These are phyloP conservation scores for Diplosphaera chodatii DNA, from an alignment of 139 green algal genomes.

Conservation along the genomic window DNA sequence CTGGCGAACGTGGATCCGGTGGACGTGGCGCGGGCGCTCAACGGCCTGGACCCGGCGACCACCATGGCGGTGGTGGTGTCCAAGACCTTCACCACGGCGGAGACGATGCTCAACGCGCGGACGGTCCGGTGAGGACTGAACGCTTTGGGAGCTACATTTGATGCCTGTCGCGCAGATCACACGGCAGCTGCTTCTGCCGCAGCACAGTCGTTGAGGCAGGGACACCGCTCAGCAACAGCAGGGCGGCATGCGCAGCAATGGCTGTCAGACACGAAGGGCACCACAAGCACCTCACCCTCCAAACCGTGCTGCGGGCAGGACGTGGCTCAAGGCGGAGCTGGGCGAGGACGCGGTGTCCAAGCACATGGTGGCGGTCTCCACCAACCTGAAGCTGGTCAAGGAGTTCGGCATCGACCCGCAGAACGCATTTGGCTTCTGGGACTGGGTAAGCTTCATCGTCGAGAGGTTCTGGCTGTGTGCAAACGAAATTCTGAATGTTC, in stretches of 20 bases:
- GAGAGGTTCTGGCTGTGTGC: too few relatives aligned
- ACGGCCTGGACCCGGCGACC: conserved; percentile 74
- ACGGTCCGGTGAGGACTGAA: conserved; percentile 71
- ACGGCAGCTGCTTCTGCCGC: too few relatives aligned
- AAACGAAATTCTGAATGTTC: too few relatives aligned
- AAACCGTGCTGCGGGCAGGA: too few relatives aligned
- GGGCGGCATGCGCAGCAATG: too few relatives aligned
- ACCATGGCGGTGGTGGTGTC: conserved; percentile 94
- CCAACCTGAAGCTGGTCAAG: conserved; percentile 96
- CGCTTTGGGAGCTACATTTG: too few relatives aligned
- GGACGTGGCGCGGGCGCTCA: conserved; percentile 87
- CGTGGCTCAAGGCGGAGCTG: conserved; percentile 55
- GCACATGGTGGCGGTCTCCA: conserved; percentile 99
- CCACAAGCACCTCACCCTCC: too few relatives aligned
- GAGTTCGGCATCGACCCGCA: conserved; percentile 97
- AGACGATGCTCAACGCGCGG: conserved; percentile 99
- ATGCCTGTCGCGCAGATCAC: too few relatives aligned
- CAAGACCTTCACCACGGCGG: conserved; percentile 99
- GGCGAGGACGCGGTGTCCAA: conserved; percentile 76
- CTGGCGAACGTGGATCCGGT: conserved; percentile 99
- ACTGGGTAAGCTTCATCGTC: too few relatives aligned
- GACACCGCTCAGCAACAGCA: too few relatives aligned
- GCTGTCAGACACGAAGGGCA: too few relatives aligned
- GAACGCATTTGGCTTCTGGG: conserved; percentile 99
- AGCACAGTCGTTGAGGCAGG: too few relatives aligned